phyloP scores from a whole-genome alignment of 164 flowering plant species.

The Dillenia suffruticosa region DNA sequence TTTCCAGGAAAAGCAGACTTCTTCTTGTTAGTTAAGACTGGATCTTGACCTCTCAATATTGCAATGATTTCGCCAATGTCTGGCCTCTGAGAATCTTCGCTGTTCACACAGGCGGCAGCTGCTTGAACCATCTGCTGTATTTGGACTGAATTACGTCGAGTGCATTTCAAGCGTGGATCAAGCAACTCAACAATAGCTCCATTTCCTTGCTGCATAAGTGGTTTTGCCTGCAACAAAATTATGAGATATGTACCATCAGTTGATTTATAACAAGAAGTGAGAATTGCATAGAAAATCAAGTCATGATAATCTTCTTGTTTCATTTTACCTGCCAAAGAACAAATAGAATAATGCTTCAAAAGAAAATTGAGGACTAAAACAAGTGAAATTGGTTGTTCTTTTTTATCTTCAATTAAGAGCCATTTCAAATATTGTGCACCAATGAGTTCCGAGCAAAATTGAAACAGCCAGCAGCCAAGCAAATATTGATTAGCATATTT shows the following conservation, averaged over 20 bases:
- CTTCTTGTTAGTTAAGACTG: constrained; percentile 18
- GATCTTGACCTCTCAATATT: constrained; percentile 50
- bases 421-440: too few species aligned
- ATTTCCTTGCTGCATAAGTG: constrained; percentile 51
- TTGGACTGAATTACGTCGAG: constrained; percentile 30
- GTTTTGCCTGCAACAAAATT: constrained; percentile 61
- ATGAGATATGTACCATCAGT: not conserved
- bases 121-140: constrained; percentile 59
- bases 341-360: too few species aligned
- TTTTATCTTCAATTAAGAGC: too few species aligned
- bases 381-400: too few species aligned
- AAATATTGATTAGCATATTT: too few species aligned
- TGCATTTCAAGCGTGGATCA: constrained; percentile 51
- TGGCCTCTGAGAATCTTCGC: constrained; percentile 71
- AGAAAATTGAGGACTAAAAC: too few species aligned
- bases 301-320: too few species aligned
- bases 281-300: too few species aligned
- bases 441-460: too few species aligned
- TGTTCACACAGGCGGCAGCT: constrained; percentile 60
- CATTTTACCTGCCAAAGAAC: too few species aligned
- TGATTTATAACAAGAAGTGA: too few species aligned
- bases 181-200: constrained; percentile 39
- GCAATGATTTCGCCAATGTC: constrained; percentile 46
- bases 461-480: too few species aligned
- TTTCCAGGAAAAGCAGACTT: constrained; percentile 27